Evolutionary conservation across 2,329 filamentous ascomycete genomes (phyloP).

Genomic region (Verticillium dahliae): DNA sequence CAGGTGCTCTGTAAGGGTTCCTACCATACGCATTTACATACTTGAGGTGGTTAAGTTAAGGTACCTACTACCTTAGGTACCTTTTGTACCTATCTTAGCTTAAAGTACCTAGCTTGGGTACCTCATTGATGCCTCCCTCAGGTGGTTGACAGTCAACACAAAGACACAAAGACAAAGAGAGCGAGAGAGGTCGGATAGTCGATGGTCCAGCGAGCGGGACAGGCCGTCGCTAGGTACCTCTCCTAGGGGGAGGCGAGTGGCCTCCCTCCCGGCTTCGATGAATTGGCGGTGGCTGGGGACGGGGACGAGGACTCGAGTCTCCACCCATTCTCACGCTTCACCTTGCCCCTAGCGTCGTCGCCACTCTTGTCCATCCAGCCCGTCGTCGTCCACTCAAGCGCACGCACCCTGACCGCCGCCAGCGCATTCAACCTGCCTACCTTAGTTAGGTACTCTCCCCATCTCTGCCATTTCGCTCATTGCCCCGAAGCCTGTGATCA

Average conservation of each 20-base stretch:
- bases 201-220: conserved; percentile 4
- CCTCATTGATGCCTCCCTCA: too few relatives aligned
- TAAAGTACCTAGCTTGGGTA: too few relatives aligned
- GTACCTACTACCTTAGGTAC: too few relatives aligned
- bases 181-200: not conserved
- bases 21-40: too few relatives aligned
- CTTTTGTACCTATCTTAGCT: too few relatives aligned
- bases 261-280: not conserved
- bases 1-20: too few relatives aligned
- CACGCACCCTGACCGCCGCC: not conserved
- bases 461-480: too few relatives aligned
- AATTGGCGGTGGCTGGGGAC: not conserved
- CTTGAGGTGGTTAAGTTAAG: too few relatives aligned
- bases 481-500: too few relatives aligned
- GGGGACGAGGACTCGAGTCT: not conserved
- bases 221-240: conserved; percentile 4
- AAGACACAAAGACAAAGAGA: too few relatives aligned
- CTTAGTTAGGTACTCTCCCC: too few relatives aligned
- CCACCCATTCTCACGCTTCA: not conserved
- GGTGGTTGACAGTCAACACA: too few relatives aligned
- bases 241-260: not conserved
- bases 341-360: not conserved
- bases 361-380: not conserved
- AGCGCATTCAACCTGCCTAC: not conserved
- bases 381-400: not conserved